Evolutionary conservation across 164 flowering plant genomes (phyloP).

Genomic region (Magnolia officinalis): DNA sequence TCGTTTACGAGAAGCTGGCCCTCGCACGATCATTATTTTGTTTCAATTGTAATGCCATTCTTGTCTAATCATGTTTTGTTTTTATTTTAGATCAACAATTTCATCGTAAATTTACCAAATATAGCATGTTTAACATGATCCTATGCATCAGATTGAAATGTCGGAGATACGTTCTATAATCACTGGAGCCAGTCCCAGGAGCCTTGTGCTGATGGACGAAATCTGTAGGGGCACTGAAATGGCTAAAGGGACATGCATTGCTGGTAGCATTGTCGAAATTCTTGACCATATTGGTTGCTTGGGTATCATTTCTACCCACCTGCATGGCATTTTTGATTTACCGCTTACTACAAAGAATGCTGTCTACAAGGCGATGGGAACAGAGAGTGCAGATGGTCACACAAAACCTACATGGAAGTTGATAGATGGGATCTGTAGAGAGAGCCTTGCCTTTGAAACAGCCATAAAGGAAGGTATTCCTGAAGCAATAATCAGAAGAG

Average conservation of each 20-base stretch:
- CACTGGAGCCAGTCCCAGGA: constrained; percentile 59
- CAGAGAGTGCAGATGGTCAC: constrained; percentile 53
- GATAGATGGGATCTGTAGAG: constrained; percentile 81
- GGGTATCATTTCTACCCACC: constrained; percentile 91
- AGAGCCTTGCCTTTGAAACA: constrained; percentile 98
- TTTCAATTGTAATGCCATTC: background rate
- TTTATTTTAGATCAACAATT: background rate
- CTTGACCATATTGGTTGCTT: constrained; percentile 81
- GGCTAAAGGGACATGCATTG: constrained; percentile 93
- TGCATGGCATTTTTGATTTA: constrained; percentile 79
- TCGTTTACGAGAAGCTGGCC: background rate
- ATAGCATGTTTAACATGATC: background rate
- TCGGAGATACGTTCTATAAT: constrained; percentile 82
- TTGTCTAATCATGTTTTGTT: background rate
- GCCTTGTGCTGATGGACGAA: constrained; percentile 94
- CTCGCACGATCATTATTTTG: background rate
- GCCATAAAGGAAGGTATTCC: constrained; percentile 88
- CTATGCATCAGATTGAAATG: constrained; percentile 75
- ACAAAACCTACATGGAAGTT: constrained; percentile 88
- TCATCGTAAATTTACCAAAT: background rate
- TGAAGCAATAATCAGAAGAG: constrained; percentile 63
- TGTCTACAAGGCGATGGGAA: constrained; percentile 83
- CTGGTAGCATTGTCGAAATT: constrained; percentile 85
- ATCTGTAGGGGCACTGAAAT: constrained; percentile 98
- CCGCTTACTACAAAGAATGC: constrained; percentile 56